These are phyloP conservation scores for Neopestalotiopsis clavispora DNA, from an alignment of 2,329 filamentous ascomycete genomes.

Conservation along the genomic window DNA sequence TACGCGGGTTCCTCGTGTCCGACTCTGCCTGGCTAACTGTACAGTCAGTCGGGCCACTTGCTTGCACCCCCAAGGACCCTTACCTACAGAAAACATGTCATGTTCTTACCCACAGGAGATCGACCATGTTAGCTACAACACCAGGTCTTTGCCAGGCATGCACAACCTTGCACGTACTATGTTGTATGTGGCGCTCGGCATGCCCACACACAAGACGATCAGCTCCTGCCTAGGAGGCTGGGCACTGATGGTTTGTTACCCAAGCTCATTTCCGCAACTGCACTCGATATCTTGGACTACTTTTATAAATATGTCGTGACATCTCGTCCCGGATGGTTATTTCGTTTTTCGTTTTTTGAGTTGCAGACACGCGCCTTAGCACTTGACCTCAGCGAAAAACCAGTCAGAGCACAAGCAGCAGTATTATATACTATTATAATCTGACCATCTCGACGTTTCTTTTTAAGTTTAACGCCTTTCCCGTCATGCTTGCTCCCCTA, in stretches of 20 bases:
- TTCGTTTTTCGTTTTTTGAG: background rate
- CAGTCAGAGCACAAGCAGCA: background rate
- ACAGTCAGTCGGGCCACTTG: slow-evolving; percentile 6
- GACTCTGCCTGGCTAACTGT: background rate
- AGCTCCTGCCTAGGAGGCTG: slow-evolving; percentile 4
- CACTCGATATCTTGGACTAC: background rate
- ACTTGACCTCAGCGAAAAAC: background rate
- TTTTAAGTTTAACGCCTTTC: slow-evolving; percentile 5
- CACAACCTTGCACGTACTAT: slow-evolving; percentile 8
- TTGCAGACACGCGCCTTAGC: background rate
- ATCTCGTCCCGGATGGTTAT: background rate
- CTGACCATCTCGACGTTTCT: background rate
- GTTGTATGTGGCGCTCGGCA: slow-evolving; percentile 12
- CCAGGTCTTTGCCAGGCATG: background rate
- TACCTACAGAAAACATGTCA: background rate
- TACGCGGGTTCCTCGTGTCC: slow-evolving; percentile 3
- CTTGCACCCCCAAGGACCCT: background rate
- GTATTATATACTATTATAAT: background rate
- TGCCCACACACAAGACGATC: background rate
- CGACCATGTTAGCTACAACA: no score
- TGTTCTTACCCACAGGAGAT: background rate
- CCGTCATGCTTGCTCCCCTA: slow-evolving; percentile 8
- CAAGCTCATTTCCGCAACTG: background rate
- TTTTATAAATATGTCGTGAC: background rate
- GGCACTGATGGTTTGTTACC: slow-evolving; percentile 2